Evolutionary conservation across 768 basidiomycete species (phyloP), one percentile per base, ranked within the genome.

Genomic region (Amanita fuliginea): DNA sequence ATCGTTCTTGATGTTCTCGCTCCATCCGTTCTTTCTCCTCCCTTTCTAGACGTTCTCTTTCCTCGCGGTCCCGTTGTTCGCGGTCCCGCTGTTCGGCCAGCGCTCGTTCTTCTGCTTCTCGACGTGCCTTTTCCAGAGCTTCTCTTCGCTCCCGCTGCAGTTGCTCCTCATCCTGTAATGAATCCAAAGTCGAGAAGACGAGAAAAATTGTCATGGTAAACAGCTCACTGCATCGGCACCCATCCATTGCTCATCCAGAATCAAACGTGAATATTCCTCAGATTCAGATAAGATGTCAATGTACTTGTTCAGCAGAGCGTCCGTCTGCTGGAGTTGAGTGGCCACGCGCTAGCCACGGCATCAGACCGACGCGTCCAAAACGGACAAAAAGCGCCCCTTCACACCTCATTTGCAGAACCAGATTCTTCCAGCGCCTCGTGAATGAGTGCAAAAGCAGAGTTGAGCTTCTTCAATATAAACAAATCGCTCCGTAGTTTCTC

Each of bases 401-500:
- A 44, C 53, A 86, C 86, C 67, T 87, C 78, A 50, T 83, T 87
- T n/a, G 78, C 78, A 26, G 78, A 75, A 54, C 76, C 76, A 2
- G 80, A 74, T 47, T 77, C 76, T 28, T 69, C 68, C 51, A 90
- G 63, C 7, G 84, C 82, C 22, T 85, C 80, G 52, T 80, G 81
- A 58, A 84, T 83, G 41, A 71, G 56, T 11, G 80, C 74, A 54
- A 90, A 83, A 4, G 83, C 73, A 10, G 77, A 64, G 57, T 90
- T 90, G 14, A 90, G 62, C 60, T 86, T 86, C 60, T 70, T 79
- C 55, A 90, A 67, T 51, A 86, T 72, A 59, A 83, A 80, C 10
- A 86, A 59, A 63, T 90, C 87, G 56, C 75, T 78, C 54, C 81
- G 81, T 30, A 90, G 65, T 60, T 81, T 86, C 51, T 88, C 87